Conservation (phyloP, 73 alveolate species). For the Symbiodinium pilosum region DNA sequence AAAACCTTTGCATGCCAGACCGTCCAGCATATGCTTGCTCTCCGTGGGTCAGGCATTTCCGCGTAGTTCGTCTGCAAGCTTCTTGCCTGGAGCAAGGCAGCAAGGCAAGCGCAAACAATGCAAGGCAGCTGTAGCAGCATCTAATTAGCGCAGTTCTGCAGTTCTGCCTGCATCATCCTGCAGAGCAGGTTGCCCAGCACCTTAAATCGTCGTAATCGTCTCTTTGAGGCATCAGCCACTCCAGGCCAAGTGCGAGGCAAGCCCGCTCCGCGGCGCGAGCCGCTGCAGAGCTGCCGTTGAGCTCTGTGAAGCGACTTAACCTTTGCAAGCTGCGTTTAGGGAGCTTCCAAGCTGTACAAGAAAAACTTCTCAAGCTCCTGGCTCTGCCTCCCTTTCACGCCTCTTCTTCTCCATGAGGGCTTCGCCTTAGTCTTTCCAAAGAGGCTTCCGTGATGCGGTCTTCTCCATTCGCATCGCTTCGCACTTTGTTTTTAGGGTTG, state of each 20-base stretch:
- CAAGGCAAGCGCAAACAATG: neutral
- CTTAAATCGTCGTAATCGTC: neutral
- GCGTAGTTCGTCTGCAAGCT: slow-evolving; percentile 65
- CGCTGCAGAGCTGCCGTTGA: slow-evolving; percentile 40
- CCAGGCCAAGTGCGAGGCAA: neutral
- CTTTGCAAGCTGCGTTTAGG: neutral
- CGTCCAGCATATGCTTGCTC: too few relatives aligned
- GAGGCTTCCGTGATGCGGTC: too few relatives aligned
- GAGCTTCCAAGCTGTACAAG: neutral
- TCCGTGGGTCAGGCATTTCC: slow-evolving; percentile 1
- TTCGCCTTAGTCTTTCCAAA: slow-evolving; percentile 78
- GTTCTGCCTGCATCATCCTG: slow-evolving; percentile 61
- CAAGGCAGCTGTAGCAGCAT: neutral
- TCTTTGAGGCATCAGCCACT: neutral
- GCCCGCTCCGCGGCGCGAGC: slow-evolving; percentile 77
- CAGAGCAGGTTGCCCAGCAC: slow-evolving; percentile 90
- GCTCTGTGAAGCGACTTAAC: slow-evolving; percentile 68
- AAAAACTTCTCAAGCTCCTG: neutral
- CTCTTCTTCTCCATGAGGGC: slow-evolving; percentile 77
- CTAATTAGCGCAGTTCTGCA: too few relatives aligned
- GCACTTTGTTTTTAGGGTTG: too few relatives aligned
- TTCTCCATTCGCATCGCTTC: too few relatives aligned
- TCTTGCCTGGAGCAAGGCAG: neutral
- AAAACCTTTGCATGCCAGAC: too few relatives aligned
- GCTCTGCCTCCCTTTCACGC: slow-evolving; percentile 72